phyloP scores from a whole-genome alignment of 2,329 filamentous ascomycete genomes.

The Myriosclerotinia curreyana region DNA sequence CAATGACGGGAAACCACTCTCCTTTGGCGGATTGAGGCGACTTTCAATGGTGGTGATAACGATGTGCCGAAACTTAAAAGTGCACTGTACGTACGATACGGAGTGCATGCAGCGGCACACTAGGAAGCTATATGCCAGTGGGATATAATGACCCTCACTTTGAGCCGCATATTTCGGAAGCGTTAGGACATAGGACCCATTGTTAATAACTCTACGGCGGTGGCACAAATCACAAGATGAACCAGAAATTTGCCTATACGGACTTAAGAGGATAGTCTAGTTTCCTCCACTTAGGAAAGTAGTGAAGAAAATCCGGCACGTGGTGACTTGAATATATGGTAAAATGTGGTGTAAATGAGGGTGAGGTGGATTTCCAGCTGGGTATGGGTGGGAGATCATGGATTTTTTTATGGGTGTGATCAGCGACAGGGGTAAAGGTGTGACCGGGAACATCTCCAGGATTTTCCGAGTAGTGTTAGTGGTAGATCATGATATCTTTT shows the following conservation, averaged over 20 bases:
- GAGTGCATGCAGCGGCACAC: slow-evolving; percentile 6
- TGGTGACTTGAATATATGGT: background rate
- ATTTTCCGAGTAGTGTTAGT: background rate
- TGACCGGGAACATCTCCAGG: background rate
- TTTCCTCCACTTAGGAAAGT: background rate
- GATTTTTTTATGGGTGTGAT: background rate
- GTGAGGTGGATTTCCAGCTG: too few relatives aligned
- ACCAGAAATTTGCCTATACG: too few relatives aligned
- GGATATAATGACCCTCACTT: background rate
- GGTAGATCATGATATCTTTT: background rate
- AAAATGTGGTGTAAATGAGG: background rate
- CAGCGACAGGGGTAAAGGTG: background rate
- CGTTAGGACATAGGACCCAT: background rate
- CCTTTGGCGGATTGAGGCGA: background rate
- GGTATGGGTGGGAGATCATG: background rate
- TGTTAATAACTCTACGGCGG: too few relatives aligned
- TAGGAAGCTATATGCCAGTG: slow-evolving; percentile 6
- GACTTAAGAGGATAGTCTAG: too few relatives aligned
- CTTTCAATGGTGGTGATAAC: background rate
- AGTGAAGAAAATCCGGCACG: background rate
- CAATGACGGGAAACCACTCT: background rate
- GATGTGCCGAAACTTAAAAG: background rate
- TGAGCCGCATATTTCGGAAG: background rate
- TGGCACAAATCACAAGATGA: background rate
- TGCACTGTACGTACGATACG: background rate